Evolutionary conservation across 2,329 filamentous ascomycete species (phyloP).

Genomic region (Hansfordia pulvinata): DNA sequence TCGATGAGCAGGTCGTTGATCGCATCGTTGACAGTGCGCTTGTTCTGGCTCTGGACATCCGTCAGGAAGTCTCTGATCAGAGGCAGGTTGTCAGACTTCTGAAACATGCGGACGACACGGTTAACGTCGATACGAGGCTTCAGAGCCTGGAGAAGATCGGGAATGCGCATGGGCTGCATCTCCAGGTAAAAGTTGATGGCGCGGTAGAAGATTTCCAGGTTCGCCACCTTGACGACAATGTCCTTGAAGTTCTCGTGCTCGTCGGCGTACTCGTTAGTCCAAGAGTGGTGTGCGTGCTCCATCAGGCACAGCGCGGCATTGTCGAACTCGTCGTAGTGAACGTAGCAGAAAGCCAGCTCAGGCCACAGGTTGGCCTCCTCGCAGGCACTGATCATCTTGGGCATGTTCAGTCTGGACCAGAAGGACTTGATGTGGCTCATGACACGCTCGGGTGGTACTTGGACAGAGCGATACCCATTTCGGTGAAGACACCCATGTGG

Average conservation of each 20-base stretch:
- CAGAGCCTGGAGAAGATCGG: constrained; percentile 84
- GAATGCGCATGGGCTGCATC: constrained; percentile 88
- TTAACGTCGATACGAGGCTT: constrained; percentile 96
- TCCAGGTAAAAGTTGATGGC: constrained; percentile 95
- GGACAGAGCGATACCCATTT: constrained; percentile 78
- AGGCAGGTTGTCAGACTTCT: constrained; percentile 95
- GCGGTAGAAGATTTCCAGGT: constrained; percentile 98
- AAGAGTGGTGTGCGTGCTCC: constrained; percentile 91
- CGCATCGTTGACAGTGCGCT: constrained; percentile 93
- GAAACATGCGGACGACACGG: constrained; percentile 97
- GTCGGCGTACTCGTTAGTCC: too few relatives aligned
- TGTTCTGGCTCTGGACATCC: constrained; percentile 93
- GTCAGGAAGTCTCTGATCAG: constrained; percentile 98
- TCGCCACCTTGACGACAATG: constrained; percentile 92
- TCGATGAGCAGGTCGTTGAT: constrained; percentile 97
- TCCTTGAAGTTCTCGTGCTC: constrained; percentile 99
- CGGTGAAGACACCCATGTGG: constrained; percentile 96
- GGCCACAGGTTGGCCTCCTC: constrained; percentile 96
- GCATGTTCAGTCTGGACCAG: constrained; percentile 96
- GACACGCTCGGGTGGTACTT: constrained; percentile 87
- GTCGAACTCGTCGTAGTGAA: constrained; percentile 96
- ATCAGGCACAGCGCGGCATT: constrained; percentile 96
- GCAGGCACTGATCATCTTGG: constrained; percentile 86
- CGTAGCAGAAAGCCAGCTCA: constrained; percentile 94
- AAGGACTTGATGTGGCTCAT: constrained; percentile 99